Conservation (phyloP, 306 rosid genomes). For the Aeschynomene evenia region DNA sequence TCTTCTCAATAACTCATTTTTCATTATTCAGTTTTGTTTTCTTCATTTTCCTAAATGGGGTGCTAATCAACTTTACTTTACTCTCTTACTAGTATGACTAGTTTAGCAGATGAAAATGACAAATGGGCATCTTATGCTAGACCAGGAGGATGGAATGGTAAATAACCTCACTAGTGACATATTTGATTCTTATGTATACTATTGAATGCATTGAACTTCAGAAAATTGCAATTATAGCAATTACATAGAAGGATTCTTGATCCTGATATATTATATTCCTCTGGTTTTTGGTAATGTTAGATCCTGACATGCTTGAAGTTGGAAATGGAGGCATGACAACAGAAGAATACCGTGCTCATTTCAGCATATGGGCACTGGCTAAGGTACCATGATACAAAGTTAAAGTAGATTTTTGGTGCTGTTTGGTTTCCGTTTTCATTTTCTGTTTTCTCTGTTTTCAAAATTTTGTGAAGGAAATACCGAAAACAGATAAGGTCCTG, state of each 20-base stretch:
- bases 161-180: not conserved
- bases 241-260: not conserved
- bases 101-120: constrained; percentile 61
- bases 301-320: constrained; percentile 79
- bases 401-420: too few species aligned
- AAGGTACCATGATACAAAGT: constrained; percentile 40
- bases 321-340: constrained; percentile 76
- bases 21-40: not conserved
- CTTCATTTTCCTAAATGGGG: constrained; percentile 6
- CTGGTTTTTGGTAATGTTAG: constrained; percentile 31
- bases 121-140: constrained; percentile 77
- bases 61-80: constrained; percentile 1
- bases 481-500: too few species aligned
- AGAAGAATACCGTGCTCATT: constrained; percentile 66
- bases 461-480: too few species aligned
- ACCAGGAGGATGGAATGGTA: constrained; percentile 92
- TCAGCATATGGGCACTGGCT: constrained; percentile 70
- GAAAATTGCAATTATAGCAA: not conserved
- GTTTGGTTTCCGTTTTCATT: too few species aligned
- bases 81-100: constrained; percentile 46
- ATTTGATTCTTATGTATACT: not conserved
- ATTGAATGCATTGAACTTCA: not conserved
- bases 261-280: not conserved
- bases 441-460: too few species aligned
- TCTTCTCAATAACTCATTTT: too few species aligned